Base-by-base conservation (phyloP, 2,329 filamentous ascomycete species). In the Fusarium sp. region DNA sequence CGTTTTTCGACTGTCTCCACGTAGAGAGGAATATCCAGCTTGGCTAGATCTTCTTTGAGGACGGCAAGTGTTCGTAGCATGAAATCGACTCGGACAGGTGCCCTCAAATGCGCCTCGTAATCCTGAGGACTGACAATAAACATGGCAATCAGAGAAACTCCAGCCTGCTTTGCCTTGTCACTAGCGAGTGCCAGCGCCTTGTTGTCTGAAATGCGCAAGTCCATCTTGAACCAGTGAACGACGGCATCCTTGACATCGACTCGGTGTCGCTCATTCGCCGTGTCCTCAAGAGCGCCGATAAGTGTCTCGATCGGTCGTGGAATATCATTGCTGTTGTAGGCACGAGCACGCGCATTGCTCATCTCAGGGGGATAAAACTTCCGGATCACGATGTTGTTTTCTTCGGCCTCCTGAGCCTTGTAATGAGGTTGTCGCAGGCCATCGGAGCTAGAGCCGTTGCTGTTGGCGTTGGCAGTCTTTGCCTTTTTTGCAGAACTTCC, bases 191-290 rank as follows among this genome's bases (percentile, higher is more conserved):
- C 87, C 27, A 98, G 82, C 0, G 90, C 90, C 10, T 89, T 92
- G 80, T 97, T 98, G 81, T 98, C 95, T 1, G 84, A 82, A 2
- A 89, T 86, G 4, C 95, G 89, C 60, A 97, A 83, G 80, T 98
- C 95, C 78, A 90, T 91, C 83, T 97, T 97, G 86, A 96, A 98
- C 95, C 95, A 98, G 82, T 97, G 94, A 0, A 97, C 89, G 0
- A 97, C 92, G 0, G 91, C 90, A 30, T 89, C 85, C 33, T 89
- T 89, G 0, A 87, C 84, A 2, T 83, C 71, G 14, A 93, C 87
- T 1, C 84, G 81, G 32, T 86, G 84, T 10, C 93, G 87, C 38
- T 83, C 80, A 0, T 82, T 76, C 3, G 86, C 82, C 0, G 94
- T 97, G 2, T 91, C 88, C 27, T 86, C 80, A 6, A 95, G 85